A percentile compares a stretch with the other conserved stretches of the same genome.
These are phyloP conservation scores for Penicillium antarcticum DNA, from an alignment of 495 filamentous ascomycete species.

Conservation along the genomic window DNA sequence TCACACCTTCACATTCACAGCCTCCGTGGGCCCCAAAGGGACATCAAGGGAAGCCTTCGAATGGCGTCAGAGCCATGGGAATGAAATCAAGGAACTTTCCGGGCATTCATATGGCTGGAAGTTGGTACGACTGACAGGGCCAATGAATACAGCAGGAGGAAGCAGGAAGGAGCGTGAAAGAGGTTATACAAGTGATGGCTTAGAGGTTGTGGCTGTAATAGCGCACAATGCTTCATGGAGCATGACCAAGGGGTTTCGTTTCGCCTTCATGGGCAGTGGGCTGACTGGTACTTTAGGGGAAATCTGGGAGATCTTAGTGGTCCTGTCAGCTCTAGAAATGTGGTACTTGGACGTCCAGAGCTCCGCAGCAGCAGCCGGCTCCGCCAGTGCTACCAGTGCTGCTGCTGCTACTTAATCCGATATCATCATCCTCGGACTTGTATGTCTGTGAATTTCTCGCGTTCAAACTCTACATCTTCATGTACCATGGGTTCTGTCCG, in stretches of 20 bases:
- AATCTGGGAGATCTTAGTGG: conserved; percentile 10
- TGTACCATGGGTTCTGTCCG: too few species aligned
- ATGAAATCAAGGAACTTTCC: conserved; percentile 14
- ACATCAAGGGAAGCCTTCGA: conserved; percentile 8
- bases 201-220: conserved; percentile 17
- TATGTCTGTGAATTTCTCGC: too few species aligned
- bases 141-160: not conserved
- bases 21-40: not conserved
- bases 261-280: conserved; percentile 11
- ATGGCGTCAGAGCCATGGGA: conserved; percentile 13
- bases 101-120: conserved; percentile 11
- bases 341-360: conserved; percentile 9
- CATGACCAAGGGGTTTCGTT: conserved; percentile 12
- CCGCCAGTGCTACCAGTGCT: not conserved
- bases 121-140: conserved; percentile 9
- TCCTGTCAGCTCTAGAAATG: conserved; percentile 11
- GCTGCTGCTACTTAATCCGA: not conserved
- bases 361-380: not conserved
- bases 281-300: conserved; percentile 10
- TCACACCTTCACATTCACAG: conserved; percentile 6
- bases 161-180: conserved; percentile 10
- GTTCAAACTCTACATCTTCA: too few species aligned
- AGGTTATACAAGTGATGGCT: conserved; percentile 12
- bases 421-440: not conserved
- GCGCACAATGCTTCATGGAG: conserved; percentile 15